Evolutionary conservation across 163 green algal genomes (phyloP), one percentile per base, ranked within the genome.

Genomic region (Scenedesmus sp.): DNA sequence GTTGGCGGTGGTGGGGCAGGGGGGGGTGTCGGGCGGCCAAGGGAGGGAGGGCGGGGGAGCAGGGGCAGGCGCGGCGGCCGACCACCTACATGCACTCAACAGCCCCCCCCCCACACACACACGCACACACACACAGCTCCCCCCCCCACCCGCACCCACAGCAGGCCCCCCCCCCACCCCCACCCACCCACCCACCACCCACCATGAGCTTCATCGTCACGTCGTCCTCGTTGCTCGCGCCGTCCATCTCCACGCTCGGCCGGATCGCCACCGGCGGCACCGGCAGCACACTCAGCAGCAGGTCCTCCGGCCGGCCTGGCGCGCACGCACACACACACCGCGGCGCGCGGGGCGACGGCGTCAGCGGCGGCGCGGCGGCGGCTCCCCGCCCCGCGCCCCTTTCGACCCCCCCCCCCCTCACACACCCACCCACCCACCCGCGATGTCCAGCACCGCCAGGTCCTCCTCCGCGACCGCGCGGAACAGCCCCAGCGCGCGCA

Each of bases 181-280:
- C 28, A 63, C 51, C 51, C 33, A 1, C 53, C 26, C 51, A 54
- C 56, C 33, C 47, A 65, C 33, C 2, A 10, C 90, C 58, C 79
- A 93, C 87, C 87, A 96, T 95, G 69, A 98, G 89, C 86, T 97
- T 98, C 85, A 99, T 95, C 24, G 94, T 98, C 79, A 98, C 94
- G 89, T 99, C 96, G 78, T 99, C 96, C 91, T 99, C 96, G 78
- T 99, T 99, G 63, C 82, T 96, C 13, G 93, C 92, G 18, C 90
- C 91, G 74, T 99, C 96, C 96, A 99, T 97, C 80, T 99, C 96
- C 63, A 99, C 95, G 18, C 78, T 93, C 24, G 96, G 96, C 9
- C 96, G 86, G 85, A 99, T 99, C 86, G 89, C 94, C 33, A 99
- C 95, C 1, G 96, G 96, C 1, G 96, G 96, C 63, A 99, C 96